phyloP scores from a whole-genome alignment of 495 filamentous ascomycete genomes.

The Penicillium odoratum region DNA sequence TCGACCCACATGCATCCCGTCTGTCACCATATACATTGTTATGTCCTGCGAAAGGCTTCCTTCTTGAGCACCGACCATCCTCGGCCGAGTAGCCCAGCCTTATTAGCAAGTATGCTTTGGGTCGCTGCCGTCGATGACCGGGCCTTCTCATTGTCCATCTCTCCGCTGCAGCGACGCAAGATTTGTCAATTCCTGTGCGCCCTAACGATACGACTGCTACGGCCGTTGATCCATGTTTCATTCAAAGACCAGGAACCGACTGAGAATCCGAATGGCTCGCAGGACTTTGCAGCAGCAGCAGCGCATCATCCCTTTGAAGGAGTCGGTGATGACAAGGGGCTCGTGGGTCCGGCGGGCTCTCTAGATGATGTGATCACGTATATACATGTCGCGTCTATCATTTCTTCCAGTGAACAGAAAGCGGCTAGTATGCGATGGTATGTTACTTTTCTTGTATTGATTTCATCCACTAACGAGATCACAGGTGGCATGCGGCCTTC shows the following conservation, averaged over 20 bases:
- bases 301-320: constrained; percentile 56
- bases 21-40: constrained; percentile 89
- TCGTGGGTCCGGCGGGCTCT: constrained; percentile 73
- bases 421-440: constrained; percentile 87
- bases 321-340: constrained; percentile 72
- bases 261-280: constrained; percentile 30
- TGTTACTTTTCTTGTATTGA: background rate
- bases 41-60: constrained; percentile 85
- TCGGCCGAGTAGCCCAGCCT: constrained; percentile 78
- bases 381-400: constrained; percentile 62
- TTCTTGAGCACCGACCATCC: constrained; percentile 79
- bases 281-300: constrained; percentile 31
- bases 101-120: constrained; percentile 94
- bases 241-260: constrained; percentile 40
- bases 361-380: constrained; percentile 65
- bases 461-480: constrained; percentile 7
- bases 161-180: constrained; percentile 80
- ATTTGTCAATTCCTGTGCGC: constrained; percentile 90
- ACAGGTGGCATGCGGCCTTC: constrained; percentile 92
- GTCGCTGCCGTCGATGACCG: constrained; percentile 91
- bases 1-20: constrained; percentile 83
- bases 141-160: constrained; percentile 79
- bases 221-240: constrained; percentile 75
- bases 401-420: constrained; percentile 93
- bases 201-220: constrained; percentile 79